Base-by-base conservation (phyloP, 2,329 filamentous ascomycete genomes). In the Helminthosporium solani region DNA sequence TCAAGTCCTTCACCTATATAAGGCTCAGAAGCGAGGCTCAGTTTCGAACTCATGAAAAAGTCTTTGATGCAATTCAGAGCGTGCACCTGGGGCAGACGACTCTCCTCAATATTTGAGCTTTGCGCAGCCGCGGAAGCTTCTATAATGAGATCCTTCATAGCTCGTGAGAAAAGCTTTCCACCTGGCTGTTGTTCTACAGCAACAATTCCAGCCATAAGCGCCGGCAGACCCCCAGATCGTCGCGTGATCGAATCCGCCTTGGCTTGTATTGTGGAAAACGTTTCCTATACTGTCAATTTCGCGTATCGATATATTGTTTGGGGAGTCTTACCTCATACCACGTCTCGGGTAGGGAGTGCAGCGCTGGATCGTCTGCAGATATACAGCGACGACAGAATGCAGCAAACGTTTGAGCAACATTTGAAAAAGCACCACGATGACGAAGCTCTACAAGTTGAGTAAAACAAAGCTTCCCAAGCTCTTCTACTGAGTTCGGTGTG, bases 51-150 rank as follows among this genome's bases (percentile, higher is more conserved):
- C 46, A 88, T 92, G 70, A 96, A 94, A 2, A 96, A 85, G 54
- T 95, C 90, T 64, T 94, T 94, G 46, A 99, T 75, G 50, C 88
- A 96, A 66, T 99, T 99, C 64, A 96, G 80, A 0, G 94, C 90
- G 68, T 99, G 94, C 0, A 99, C 94, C 69, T 99, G 92, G 0
- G 90, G 87, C 3, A 97, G 73, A 33, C 87, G 77, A 23, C 78
- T 72, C 39, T 80, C 75, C 49, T 75, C 72, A 9, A 75, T 75
- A 11, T 74, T 85, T 2, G 79, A 80, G 23, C 79, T 74, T 8
- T 66, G 71, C 3, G 80, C 80, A 40, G 80, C 76, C 18, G 73
- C 68, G 19, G 75, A 70, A 5, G 84, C 82, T 42, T 88, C 83
- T 3, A 70, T 65, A 49, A 82, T 79, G 3, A 90, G 75, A 27